phyloP scores from a whole-genome alignment of 148 eudicot genomes.

The Simmondsia chinensis region DNA sequence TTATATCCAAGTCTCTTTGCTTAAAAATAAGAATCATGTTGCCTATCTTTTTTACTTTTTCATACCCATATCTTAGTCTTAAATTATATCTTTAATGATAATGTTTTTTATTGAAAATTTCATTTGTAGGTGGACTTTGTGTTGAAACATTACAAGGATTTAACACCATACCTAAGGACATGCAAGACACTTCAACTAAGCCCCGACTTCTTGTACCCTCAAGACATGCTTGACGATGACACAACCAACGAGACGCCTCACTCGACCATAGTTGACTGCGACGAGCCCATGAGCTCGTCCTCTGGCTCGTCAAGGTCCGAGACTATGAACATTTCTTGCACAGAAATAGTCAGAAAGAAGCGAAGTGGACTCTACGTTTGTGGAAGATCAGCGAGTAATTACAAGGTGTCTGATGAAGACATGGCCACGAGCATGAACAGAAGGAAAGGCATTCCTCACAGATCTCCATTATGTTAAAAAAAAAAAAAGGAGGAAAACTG shows the following conservation, averaged over 20 bases:
- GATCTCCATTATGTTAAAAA: slow-evolving; percentile 75
- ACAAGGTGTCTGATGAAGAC: slow-evolving; percentile 62
- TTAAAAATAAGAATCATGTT: no score
- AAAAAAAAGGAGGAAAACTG: neutral
- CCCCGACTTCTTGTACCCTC: slow-evolving; percentile 83
- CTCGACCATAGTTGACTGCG: slow-evolving; percentile 66
- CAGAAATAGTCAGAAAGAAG: slow-evolving; percentile 67
- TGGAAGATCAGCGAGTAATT: slow-evolving; percentile 40
- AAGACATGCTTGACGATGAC: slow-evolving; percentile 75
- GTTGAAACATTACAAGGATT: slow-evolving; percentile 66
- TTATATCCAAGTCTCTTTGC: no score
- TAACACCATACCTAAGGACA: slow-evolving; percentile 60
- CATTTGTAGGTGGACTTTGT: slow-evolving; percentile 77
- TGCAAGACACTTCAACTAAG: slow-evolving; percentile 75
- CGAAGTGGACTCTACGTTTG: slow-evolving; percentile 61
- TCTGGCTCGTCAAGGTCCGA: slow-evolving; percentile 81
- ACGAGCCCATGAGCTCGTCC: slow-evolving; percentile 60
- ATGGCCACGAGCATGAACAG: slow-evolving; percentile 90
- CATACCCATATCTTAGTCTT: no score
- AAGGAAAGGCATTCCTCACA: slow-evolving; percentile 89
- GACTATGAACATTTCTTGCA: slow-evolving; percentile 48
- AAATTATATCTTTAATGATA: neutral
- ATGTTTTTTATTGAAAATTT: neutral
- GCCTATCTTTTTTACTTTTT: no score
- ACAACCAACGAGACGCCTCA: slow-evolving; percentile 54